Conservation (phyloP, 108 stramenopile genomes). For the Fistulifera pelliculosa region DNA sequence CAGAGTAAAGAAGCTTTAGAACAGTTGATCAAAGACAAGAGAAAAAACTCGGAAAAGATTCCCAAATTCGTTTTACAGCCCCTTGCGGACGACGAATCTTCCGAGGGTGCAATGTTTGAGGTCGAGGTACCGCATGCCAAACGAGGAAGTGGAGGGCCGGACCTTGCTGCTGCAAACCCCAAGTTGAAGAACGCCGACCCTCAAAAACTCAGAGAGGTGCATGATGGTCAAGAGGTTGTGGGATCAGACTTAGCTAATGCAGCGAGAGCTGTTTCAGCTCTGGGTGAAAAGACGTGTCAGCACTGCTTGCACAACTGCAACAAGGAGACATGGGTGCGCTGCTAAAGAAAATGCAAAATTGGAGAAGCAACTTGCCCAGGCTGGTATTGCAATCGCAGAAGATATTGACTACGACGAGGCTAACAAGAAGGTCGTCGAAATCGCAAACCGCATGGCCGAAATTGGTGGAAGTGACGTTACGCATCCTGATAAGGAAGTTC, state of each 20-base stretch:
- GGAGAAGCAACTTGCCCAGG: slow-evolving; percentile 39
- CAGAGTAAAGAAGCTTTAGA: slow-evolving; percentile 14
- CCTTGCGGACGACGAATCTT: slow-evolving; percentile 14
- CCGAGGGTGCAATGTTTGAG: slow-evolving; percentile 3
- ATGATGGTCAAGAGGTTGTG: slow-evolving; percentile 13
- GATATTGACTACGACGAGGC: slow-evolving; percentile 49
- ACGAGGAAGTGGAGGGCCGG: neutral
- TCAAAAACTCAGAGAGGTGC: no score
- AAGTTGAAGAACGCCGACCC: neutral
- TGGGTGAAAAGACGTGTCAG: slow-evolving; percentile 12
- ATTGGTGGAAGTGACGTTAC: slow-evolving; percentile 44
- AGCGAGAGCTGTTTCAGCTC: slow-evolving; percentile 13
- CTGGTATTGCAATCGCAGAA: slow-evolving; percentile 44
- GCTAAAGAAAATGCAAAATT: slow-evolving; percentile 31
- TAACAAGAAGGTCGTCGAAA: slow-evolving; percentile 28
- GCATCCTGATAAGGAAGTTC: slow-evolving; percentile 43
- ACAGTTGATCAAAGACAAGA: slow-evolving; percentile 20
- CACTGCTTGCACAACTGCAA: slow-evolving; percentile 8
- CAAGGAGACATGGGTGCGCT: slow-evolving; percentile 28
- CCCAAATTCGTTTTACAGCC: slow-evolving; percentile 35
- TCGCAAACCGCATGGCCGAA: slow-evolving; percentile 50
- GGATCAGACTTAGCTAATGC: slow-evolving; percentile 6
- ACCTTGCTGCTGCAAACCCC: neutral
- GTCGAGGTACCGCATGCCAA: slow-evolving; percentile 4
- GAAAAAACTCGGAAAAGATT: slow-evolving; percentile 12